Percentiles rank a stretch among this genome's conserved stretches.
These are phyloP conservation scores for Hypoxylon sp. DNA, from an alignment of 2,329 filamentous ascomycete species.

Conservation along the genomic window DNA sequence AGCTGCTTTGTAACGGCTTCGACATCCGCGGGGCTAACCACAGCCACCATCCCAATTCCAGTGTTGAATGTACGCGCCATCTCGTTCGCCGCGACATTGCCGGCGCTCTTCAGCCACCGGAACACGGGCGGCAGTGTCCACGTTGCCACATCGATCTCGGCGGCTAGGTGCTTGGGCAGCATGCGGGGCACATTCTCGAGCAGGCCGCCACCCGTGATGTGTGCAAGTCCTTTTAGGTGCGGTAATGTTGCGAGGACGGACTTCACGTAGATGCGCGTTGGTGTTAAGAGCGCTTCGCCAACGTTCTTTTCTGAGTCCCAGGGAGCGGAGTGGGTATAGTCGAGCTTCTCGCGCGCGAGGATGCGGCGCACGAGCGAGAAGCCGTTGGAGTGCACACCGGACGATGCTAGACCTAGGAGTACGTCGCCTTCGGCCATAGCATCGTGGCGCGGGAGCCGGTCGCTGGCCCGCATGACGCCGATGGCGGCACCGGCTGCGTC, in stretches of 20 bases:
- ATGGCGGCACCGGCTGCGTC: slow-evolving; percentile 93
- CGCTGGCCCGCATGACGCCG: slow-evolving; percentile 79
- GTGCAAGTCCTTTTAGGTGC: slow-evolving; percentile 89
- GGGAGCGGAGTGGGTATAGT: slow-evolving; percentile 79
- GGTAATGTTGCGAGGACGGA: slow-evolving; percentile 76
- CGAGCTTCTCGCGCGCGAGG: slow-evolving; percentile 77
- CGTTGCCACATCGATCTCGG: slow-evolving; percentile 80
- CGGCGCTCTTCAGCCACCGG: slow-evolving; percentile 82
- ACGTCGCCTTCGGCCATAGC: slow-evolving; percentile 87
- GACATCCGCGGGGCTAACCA: slow-evolving; percentile 76
- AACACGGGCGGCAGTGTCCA: slow-evolving; percentile 87
- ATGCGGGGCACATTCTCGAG: slow-evolving; percentile 95
- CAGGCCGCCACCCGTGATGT: slow-evolving; percentile 96
- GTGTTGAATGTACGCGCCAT: slow-evolving; percentile 96
- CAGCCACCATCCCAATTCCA: slow-evolving; percentile 93
- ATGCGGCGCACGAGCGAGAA: slow-evolving; percentile 97
- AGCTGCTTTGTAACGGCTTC: slow-evolving; percentile 72
- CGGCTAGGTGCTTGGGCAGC: slow-evolving; percentile 82
- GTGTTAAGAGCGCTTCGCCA: slow-evolving; percentile 84
- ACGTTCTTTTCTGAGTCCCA: slow-evolving; percentile 76
- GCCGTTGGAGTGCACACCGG: slow-evolving; percentile 94
- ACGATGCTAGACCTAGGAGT: slow-evolving; percentile 86
- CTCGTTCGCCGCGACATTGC: slow-evolving; percentile 80
- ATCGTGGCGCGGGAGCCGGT: slow-evolving; percentile 80
- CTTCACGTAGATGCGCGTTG: slow-evolving; percentile 94